phyloP scores from a whole-genome alignment of 805 yeast genomes.

The Candida wancherniae region DNA sequence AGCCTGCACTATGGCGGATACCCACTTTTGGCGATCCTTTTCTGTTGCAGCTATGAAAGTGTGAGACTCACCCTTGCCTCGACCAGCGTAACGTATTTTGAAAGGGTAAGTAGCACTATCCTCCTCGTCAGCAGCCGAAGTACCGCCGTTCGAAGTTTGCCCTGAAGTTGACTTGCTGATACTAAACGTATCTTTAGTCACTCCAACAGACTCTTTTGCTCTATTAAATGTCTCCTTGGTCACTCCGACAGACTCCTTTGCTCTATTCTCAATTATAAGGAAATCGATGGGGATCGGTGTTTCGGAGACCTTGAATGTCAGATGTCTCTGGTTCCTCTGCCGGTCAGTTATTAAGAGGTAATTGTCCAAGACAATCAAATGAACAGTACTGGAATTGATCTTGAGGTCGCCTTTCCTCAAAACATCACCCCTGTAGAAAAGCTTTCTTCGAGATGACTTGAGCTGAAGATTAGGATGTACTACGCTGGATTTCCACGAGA shows the following conservation, averaged over 20 bases:
- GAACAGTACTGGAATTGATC: slow-evolving; percentile 48
- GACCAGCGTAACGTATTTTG: slow-evolving; percentile 51
- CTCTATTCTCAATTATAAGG: slow-evolving; percentile 43
- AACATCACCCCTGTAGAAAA: slow-evolving; percentile 56
- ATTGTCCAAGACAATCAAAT: slow-evolving; percentile 65
- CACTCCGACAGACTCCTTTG: slow-evolving; percentile 8
- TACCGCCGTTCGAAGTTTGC: not conserved
- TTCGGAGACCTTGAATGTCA: slow-evolving; percentile 31
- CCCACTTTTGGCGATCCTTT: slow-evolving; percentile 57
- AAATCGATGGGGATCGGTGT: slow-evolving; percentile 58
- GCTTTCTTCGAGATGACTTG: slow-evolving; percentile 47
- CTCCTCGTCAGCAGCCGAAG: slow-evolving; percentile 8
- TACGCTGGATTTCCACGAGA: slow-evolving; percentile 48
- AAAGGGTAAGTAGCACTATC: slow-evolving; percentile 39
- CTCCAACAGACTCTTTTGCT: not conserved
- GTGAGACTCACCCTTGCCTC: slow-evolving; percentile 50
- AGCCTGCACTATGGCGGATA: slow-evolving; percentile 45
- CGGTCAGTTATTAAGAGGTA: slow-evolving; percentile 62
- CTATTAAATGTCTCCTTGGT: slow-evolving; percentile 1
- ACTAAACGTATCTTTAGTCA: too few relatives aligned
- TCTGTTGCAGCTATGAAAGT: slow-evolving; percentile 46
- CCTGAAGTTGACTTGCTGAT: too few relatives aligned
- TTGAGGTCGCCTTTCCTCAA: slow-evolving; percentile 60
- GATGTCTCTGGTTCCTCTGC: slow-evolving; percentile 34
- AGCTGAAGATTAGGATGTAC: slow-evolving; percentile 36